phyloP scores from a whole-genome alignment of 768 basidiomycete genomes.

The Podaxis carcinomalis region DNA sequence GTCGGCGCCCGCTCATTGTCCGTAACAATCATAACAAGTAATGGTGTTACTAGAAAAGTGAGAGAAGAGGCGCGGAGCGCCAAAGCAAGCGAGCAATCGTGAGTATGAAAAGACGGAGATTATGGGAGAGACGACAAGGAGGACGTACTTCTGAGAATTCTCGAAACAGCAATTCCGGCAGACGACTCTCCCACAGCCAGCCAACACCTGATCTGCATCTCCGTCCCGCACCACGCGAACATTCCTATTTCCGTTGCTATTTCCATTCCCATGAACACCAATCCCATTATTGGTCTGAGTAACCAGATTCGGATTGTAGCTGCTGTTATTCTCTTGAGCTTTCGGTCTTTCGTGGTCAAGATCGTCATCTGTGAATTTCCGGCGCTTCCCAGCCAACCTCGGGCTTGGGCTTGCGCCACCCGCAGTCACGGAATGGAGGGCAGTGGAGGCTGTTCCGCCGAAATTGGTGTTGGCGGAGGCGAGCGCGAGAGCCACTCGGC shows the following conservation, averaged over 20 bases:
- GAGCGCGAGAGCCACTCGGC: conserved; percentile 24
- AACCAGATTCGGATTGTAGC: neutral
- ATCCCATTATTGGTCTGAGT: neutral
- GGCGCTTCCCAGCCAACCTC: conserved; percentile 18
- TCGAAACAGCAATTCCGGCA: conserved; percentile 45
- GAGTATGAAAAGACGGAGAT: neutral
- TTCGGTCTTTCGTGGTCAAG: conserved; percentile 6
- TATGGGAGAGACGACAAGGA: neutral
- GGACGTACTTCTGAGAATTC: conserved; percentile 33
- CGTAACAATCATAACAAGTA: conserved; percentile 36
- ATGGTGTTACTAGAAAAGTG: conserved; percentile 27
- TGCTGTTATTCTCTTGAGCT: neutral
- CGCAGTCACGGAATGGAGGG: neutral
- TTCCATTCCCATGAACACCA: neutral
- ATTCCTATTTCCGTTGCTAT: neutral
- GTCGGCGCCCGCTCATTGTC: conserved; percentile 5
- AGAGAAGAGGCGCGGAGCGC: neutral
- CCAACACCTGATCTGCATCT: conserved; percentile 19
- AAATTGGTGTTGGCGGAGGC: conserved; percentile 25
- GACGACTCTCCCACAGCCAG: conserved; percentile 37
- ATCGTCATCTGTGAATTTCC: conserved; percentile 24
- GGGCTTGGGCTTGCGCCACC: neutral
- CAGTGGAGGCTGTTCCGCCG: neutral
- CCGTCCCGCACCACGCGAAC: neutral
- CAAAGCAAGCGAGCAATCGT: neutral